A percentile compares a stretch with the other conserved stretches of the same genome.
phyloP scores from a whole-genome alignment of 768 basidiomycete species.

The Ramaria sp. region DNA sequence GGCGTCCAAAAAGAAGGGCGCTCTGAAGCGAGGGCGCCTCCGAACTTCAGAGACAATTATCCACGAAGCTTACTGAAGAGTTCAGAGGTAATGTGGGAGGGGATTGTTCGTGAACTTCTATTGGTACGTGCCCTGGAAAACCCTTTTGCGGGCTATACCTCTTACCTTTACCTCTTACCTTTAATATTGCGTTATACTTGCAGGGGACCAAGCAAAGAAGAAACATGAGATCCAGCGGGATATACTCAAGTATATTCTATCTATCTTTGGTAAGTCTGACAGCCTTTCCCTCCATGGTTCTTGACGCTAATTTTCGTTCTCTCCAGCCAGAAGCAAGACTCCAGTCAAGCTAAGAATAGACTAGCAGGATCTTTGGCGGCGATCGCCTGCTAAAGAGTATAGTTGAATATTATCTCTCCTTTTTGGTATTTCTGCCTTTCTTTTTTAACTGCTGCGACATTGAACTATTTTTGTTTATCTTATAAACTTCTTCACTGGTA shows the following conservation, averaged over 20 bases:
- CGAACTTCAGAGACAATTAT: too few species aligned
- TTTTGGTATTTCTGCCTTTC: too few species aligned
- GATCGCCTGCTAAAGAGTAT: slow-evolving; percentile 9
- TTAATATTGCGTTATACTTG: background rate
- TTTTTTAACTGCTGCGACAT: too few species aligned
- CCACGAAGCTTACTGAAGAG: slow-evolving; percentile 80
- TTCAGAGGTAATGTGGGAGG: slow-evolving; percentile 83
- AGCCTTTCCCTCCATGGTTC: background rate
- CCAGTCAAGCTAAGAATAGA: slow-evolving; percentile 63
- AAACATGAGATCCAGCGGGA: slow-evolving; percentile 67
- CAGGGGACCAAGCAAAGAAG: slow-evolving; percentile 59
- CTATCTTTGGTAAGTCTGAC: slow-evolving; percentile 54
- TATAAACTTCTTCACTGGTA: too few species aligned
- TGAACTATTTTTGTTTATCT: too few species aligned
- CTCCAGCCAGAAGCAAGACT: slow-evolving; percentile 60
- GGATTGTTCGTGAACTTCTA: slow-evolving; percentile 85
- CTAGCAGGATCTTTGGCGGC: slow-evolving; percentile 64
- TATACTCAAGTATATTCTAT: slow-evolving; percentile 68
- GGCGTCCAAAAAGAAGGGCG: too few species aligned
- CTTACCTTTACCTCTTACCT: too few species aligned
- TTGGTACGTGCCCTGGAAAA: slow-evolving; percentile 44
- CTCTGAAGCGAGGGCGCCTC: too few species aligned
- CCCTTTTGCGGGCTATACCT: background rate
- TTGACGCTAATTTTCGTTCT: background rate
- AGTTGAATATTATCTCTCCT: background rate